Evolutionary conservation across 768 basidiomycete genomes (phyloP).

Genomic region (Lactarius pseudohatsudake): DNA sequence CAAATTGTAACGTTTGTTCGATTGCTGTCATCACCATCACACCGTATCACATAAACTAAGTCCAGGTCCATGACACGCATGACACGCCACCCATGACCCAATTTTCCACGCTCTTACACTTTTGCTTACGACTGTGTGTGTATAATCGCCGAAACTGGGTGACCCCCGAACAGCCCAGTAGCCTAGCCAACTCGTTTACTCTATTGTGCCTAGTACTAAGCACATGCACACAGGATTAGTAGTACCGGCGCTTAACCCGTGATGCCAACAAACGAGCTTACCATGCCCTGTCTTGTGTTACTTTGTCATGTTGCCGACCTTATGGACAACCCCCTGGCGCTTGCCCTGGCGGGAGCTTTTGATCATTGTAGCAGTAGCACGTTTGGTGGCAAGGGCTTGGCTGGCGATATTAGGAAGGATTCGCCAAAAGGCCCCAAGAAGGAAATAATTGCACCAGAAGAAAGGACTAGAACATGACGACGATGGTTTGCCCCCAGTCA

Average conservation of each 20-base stretch:
- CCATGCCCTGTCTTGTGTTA: neutral
- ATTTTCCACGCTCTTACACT: neutral
- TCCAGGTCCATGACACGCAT: constrained; percentile 1
- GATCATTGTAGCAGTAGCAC: neutral
- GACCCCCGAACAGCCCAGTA: neutral
- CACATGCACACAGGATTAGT: neutral
- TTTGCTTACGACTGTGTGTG: neutral
- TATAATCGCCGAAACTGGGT: neutral
- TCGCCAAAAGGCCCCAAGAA: neutral
- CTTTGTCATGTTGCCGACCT: neutral
- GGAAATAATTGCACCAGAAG: neutral
- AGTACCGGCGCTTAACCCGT: neutral
- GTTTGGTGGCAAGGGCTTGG: neutral
- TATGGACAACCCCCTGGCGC: neutral
- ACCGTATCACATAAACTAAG: constrained; percentile 1
- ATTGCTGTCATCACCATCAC: constrained; percentile 1
- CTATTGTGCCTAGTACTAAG: neutral
- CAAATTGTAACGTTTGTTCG: neutral
- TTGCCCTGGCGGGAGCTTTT: neutral
- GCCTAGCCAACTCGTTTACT: neutral
- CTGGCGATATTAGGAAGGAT: neutral
- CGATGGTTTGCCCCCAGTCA: neutral
- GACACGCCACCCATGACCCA: neutral
- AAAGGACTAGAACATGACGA: neutral
- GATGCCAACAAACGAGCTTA: neutral